Evolutionary conservation across 139 green algal species (phyloP).

Genomic region (Ostreobium quekettii): DNA sequence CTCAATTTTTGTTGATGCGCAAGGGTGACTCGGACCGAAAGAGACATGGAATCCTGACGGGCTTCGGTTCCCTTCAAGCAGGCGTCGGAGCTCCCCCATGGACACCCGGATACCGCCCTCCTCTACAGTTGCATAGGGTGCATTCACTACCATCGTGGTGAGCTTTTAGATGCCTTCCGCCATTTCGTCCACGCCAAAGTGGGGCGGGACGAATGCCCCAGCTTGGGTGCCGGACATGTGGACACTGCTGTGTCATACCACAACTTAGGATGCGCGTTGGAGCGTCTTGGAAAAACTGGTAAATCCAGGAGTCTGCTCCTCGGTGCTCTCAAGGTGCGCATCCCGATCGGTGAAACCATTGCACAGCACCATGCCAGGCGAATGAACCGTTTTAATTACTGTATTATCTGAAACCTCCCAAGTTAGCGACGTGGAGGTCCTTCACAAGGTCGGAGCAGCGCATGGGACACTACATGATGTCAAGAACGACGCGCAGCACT

Average conservation of each 20-base stretch:
- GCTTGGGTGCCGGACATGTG: slow-evolving; percentile 32
- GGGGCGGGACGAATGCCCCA: slow-evolving; percentile 22
- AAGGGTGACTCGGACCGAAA: background rate
- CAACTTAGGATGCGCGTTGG: slow-evolving; percentile 46
- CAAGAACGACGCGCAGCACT: too few species aligned
- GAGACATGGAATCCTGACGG: background rate
- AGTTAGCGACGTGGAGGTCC: too few species aligned
- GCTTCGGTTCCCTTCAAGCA: background rate
- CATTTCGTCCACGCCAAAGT: slow-evolving; percentile 20
- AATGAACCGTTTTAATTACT: too few species aligned
- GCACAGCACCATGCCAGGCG: too few species aligned
- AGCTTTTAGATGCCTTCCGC: background rate
- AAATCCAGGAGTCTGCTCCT: too few species aligned
- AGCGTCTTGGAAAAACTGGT: slow-evolving; percentile 32
- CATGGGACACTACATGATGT: too few species aligned
- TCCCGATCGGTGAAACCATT: too few species aligned
- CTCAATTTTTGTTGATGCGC: background rate
- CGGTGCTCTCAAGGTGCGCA: too few species aligned
- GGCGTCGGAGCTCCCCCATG: background rate
- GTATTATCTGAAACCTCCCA: too few species aligned
- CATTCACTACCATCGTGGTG: background rate
- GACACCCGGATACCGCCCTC: background rate
- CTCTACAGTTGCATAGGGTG: background rate
- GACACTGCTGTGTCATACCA: slow-evolving; percentile 36
- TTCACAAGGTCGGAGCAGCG: too few species aligned